Evolutionary conservation across 2,329 filamentous ascomycete species (phyloP), one percentile per base, ranked within the genome.

Genomic region (Scedosporium aurantiacum): DNA sequence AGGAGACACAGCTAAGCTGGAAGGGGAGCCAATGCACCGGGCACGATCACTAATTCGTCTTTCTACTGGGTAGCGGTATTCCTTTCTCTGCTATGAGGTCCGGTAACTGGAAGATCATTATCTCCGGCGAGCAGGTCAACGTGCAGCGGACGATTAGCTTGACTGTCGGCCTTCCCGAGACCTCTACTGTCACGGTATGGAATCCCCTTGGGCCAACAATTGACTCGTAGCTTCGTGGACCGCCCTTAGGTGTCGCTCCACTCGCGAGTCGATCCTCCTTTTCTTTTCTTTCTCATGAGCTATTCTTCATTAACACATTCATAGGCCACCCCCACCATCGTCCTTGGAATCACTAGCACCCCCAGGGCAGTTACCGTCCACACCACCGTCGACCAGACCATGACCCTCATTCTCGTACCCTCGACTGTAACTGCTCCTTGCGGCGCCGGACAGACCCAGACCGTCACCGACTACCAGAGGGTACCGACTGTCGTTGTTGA

Each of bases 261-360:
- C 7, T 23, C 18, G 4, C 14, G n/a, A n/a, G 50, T 54, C 6
- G n/a, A n/a, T n/a, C n/a, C n/a, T n/a, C 18, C 10, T 1, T 25
- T 21, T 54, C 14, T 4, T 12, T 54, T 27, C 47, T 55, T n/a
- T n/a, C 5, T 16, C 52, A 5, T 14, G 23, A n/a, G 8, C 14
- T 12, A 8, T 18, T 27, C 4, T 12, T n/a, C 5, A 32, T 21
- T 57, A 37, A 57, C 28, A 28, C 5, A 40, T 40, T 23, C 1
- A 8, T 50, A 74, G 72, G 73, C 70, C 5, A 75, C 73, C 0
- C 73, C 73, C 16, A 75, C 73, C 2, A 70, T 74, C 12, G 65
- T 71, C 5, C 60, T 74, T 27, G 72, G 72, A 18, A 67, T 73
- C 47, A 75, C 73, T 6, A 73, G 70, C 60, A 75, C 72, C 14